phyloP scores from a whole-genome alignment of 371 early-diverging fungal species.

The Mortierella sp. region DNA sequence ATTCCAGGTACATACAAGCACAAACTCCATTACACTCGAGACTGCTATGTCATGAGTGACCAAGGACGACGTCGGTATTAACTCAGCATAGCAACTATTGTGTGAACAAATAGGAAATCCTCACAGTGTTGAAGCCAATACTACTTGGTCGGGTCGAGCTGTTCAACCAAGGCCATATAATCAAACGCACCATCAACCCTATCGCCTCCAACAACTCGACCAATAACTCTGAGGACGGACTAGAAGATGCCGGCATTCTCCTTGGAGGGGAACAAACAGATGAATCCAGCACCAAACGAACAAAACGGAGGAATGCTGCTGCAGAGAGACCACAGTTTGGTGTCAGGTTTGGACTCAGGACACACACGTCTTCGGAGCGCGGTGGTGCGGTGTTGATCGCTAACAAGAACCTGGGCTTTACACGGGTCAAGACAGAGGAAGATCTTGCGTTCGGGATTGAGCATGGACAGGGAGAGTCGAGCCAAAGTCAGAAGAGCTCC shows the following conservation, averaged over 20 bases:
- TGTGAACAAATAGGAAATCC: constrained; percentile 30
- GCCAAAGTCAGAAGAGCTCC: background rate
- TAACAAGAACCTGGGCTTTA: constrained; percentile 47
- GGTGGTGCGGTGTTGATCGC: constrained; percentile 39
- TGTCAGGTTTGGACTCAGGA: constrained; percentile 46
- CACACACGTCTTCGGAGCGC: constrained; percentile 28
- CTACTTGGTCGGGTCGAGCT: constrained; percentile 36
- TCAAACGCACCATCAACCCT: constrained; percentile 18
- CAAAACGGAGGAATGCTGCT: constrained; percentile 6
- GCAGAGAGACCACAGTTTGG: constrained; percentile 34
- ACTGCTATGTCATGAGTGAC: background rate
- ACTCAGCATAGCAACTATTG: background rate
- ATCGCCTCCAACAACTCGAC: constrained; percentile 10
- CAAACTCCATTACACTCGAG: background rate
- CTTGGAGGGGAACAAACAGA: constrained; percentile 27
- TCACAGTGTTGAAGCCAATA: constrained; percentile 41
- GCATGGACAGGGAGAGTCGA: background rate
- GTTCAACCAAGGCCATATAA: constrained; percentile 34
- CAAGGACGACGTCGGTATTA: background rate
- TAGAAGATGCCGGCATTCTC: constrained; percentile 48
- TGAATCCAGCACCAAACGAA: background rate
- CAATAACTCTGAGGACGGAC: constrained; percentile 29
- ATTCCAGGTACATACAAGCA: constrained; percentile 34
- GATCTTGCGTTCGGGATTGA: constrained; percentile 18
- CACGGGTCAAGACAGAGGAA: constrained; percentile 27